Evolutionary conservation across 1,284 basidiomycete genomes (phyloP).

Genomic region (Ceratobasidium sp.): DNA sequence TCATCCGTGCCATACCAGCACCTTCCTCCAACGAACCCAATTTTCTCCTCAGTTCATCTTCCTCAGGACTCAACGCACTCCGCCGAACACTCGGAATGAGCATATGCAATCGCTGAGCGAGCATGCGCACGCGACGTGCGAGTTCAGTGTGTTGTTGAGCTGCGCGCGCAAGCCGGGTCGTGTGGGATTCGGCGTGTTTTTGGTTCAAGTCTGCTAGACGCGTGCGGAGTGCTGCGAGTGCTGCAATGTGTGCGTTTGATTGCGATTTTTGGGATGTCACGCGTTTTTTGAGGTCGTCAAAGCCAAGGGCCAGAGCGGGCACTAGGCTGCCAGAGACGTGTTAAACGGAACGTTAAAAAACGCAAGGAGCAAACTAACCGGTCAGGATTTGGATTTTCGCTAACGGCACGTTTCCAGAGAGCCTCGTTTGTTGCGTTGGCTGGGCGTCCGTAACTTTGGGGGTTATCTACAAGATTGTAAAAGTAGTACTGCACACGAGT

Average conservation of each 20-base stretch:
- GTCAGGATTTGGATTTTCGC: slow-evolving; percentile 83
- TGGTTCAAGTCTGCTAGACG: slow-evolving; percentile 50
- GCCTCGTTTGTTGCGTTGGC: slow-evolving; percentile 75
- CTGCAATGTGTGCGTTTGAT: slow-evolving; percentile 73
- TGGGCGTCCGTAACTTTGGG: slow-evolving; percentile 77
- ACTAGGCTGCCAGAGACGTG: slow-evolving; percentile 64
- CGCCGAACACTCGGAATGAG: slow-evolving; percentile 80
- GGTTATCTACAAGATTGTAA: slow-evolving; percentile 85
- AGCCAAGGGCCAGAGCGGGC: slow-evolving; percentile 81
- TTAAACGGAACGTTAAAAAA: neutral
- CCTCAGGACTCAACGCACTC: slow-evolving; percentile 80
- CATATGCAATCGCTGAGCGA: slow-evolving; percentile 79
- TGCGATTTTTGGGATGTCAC: slow-evolving; percentile 79
- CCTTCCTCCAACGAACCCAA: slow-evolving; percentile 82
- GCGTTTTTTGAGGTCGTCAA: slow-evolving; percentile 81
- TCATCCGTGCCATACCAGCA: slow-evolving; percentile 66
- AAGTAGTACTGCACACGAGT: slow-evolving; percentile 69
- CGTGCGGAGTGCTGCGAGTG: slow-evolving; percentile 51
- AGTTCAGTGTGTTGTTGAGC: slow-evolving; percentile 74
- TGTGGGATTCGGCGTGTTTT: slow-evolving; percentile 72
- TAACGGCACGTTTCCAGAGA: slow-evolving; percentile 79
- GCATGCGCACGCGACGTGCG: slow-evolving; percentile 73
- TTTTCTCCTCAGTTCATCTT: slow-evolving; percentile 71
- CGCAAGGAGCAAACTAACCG: slow-evolving; percentile 59
- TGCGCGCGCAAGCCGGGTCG: slow-evolving; percentile 71